These are phyloP conservation scores for Chionographis japonica DNA, from an alignment of 106 monocot genomes.

Conservation along the genomic window DNA sequence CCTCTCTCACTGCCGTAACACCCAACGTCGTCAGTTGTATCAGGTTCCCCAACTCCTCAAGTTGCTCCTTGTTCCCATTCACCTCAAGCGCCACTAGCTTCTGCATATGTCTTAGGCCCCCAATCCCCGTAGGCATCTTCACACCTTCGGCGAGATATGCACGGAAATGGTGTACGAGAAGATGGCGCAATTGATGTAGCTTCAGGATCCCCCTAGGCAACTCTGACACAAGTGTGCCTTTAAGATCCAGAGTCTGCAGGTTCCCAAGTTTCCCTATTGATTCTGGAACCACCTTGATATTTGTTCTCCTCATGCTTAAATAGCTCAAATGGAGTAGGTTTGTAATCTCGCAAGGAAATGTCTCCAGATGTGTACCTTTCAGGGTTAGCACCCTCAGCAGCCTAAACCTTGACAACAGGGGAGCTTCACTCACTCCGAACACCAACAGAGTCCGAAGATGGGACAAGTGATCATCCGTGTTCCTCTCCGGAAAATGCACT, in stretches of 20 bases:
- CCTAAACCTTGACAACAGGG: neutral
- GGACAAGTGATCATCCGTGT: neutral
- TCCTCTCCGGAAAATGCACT: neutral
- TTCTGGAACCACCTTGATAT: too few species aligned
- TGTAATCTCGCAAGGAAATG: neutral
- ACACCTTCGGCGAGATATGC: too few species aligned
- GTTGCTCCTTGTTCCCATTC: too few species aligned
- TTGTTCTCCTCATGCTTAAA: too few species aligned
- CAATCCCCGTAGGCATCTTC: too few species aligned
- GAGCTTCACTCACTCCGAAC: neutral
- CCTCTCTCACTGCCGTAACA: too few species aligned
- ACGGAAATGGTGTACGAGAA: neutral
- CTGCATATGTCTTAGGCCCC: too few species aligned
- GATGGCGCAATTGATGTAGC: conserved; percentile 9
- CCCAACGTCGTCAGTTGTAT: too few species aligned
- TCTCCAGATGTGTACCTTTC: neutral
- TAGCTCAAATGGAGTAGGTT: conserved; percentile 7
- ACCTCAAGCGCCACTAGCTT: too few species aligned
- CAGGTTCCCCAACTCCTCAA: too few species aligned
- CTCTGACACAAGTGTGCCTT: neutral
- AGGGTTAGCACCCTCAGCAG: conserved; percentile 1
- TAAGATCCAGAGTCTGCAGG: conserved; percentile 6
- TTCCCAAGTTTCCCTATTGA: conserved; percentile 4
- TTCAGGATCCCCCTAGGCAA: conserved; percentile 2
- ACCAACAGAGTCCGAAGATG: conserved; percentile 11